Base-by-base conservation (phyloP, 768 basidiomycete genomes). In the Xerocomus spinulosus region DNA sequence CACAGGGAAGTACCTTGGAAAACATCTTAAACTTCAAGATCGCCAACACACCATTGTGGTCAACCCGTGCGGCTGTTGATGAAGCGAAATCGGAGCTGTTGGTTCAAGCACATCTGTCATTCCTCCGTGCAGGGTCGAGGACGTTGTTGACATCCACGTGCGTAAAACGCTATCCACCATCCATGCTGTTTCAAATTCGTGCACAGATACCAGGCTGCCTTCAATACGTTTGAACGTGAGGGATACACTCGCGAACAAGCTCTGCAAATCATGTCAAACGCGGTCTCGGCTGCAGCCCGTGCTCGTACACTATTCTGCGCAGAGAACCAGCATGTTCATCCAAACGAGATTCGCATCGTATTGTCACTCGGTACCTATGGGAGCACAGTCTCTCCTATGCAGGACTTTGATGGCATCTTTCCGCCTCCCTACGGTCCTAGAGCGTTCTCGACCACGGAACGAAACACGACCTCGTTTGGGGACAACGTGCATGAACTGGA, bases 321-420 rank as follows among this genome's bases (percentile, higher is more conserved):
- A 2, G 64, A 62, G 51, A 56, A 58, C 43, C 34, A 44, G 7
- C 7, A 39, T 40, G 43, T 55, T 42, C 35, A 32, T 42, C 41
- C 30, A 34, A 36, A 51, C 45, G 63, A 65, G 40, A 59, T 76
- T 53, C 72, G 68, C 23, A 74, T 91, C 29, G 83, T 79, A 3
- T 72, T 92, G 5, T 88, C 85, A 5, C 66, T 90, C 24, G 88
- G 89, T 15, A 82, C 86, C 0, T 89, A 78, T 56, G 87, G 88
- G 30, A 83, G 85, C 2, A 82, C 77, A 5, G 69, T 87, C 14
- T 60, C 63, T 7, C 80, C 82, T 0, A 75, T 84, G 44, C 82
- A 86, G 49, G 89, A 92, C 60, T 90, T 83, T 57, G 73, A 76
- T 49, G 89, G 86, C 7, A 70, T 77, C 52, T 91, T 89, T 58